Conservation (phyloP, 106 monocot species). For the Hemerocallis citrina region DNA sequence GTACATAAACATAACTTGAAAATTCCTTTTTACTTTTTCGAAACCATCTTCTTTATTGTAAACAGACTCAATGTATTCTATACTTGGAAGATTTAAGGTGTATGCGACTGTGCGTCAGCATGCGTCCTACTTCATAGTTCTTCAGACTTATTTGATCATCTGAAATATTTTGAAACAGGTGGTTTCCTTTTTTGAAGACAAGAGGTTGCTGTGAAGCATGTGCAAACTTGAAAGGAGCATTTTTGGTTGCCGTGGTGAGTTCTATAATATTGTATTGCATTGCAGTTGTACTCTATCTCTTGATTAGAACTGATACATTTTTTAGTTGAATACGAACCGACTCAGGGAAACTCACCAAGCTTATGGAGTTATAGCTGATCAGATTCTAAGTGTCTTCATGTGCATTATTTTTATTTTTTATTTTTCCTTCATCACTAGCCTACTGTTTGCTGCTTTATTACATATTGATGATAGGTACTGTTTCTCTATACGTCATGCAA, state of each 20-base stretch:
- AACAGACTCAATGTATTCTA: neutral
- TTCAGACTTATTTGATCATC: neutral
- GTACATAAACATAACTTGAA: neutral
- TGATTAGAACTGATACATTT: too few species aligned
- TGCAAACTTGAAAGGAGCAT: constrained; percentile 93
- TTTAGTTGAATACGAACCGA: too few species aligned
- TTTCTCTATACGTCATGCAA: too few species aligned
- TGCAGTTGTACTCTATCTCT: constrained; percentile 11
- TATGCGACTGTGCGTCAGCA: neutral
- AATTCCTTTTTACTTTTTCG: neutral
- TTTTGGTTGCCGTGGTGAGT: constrained; percentile 95
- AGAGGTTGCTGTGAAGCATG: constrained; percentile 97
- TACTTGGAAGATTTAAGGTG: neutral
- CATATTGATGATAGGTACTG: neutral
- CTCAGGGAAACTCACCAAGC: neutral
- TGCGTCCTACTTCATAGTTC: neutral
- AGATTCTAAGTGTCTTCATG: too few species aligned
- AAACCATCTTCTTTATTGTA: neutral
- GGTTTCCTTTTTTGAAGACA: constrained; percentile 95
- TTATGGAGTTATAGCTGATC: neutral
- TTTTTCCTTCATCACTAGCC: too few species aligned
- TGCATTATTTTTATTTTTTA: too few species aligned
- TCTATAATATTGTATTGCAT: neutral
- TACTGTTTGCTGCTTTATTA: too few species aligned
- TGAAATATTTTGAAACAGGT: constrained; percentile 38